phyloP scores from a whole-genome alignment of 2,329 filamentous ascomycete genomes.

The Paecilomyces formosus region DNA sequence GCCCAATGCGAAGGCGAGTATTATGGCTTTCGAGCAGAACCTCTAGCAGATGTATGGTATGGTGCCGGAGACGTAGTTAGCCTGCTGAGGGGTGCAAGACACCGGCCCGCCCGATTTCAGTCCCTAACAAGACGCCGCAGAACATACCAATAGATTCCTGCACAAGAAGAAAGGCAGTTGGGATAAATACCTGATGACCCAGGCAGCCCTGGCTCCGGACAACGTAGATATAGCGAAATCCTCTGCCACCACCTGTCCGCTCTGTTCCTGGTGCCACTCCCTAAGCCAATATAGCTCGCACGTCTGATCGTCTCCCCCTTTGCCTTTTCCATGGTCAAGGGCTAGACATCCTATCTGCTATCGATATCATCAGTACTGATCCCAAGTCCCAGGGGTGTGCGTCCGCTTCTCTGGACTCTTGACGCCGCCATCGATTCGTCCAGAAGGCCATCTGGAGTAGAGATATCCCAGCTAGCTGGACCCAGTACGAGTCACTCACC shows the following conservation, averaged over 20 bases:
- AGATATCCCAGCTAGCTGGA: not conserved
- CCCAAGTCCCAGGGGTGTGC: not conserved
- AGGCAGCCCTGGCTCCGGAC: not conserved
- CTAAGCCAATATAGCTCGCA: not conserved
- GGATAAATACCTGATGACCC: not conserved
- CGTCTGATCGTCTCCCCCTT: not conserved
- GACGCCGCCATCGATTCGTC: not conserved
- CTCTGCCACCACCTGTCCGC: not conserved
- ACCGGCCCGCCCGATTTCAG: not conserved
- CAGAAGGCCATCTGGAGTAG: no score
- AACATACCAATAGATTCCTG: not conserved
- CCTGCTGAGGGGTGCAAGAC: not conserved
- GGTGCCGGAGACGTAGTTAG: not conserved
- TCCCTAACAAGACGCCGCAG: not conserved
- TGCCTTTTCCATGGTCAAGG: not conserved
- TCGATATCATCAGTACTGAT: not conserved
- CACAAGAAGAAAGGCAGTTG: not conserved
- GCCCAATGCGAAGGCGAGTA: constrained; percentile 15
- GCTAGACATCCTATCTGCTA: not conserved
- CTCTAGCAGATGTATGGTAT: constrained; percentile 7
- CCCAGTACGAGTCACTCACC: not conserved
- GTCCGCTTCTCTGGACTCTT: not conserved
- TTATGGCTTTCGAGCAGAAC: constrained; percentile 7
- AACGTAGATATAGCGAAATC: not conserved
- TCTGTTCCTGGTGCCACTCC: not conserved